Evolutionary conservation across 1,284 basidiomycete species (phyloP), one percentile per base, ranked within the genome.

Genomic region (Serendipita sp.): DNA sequence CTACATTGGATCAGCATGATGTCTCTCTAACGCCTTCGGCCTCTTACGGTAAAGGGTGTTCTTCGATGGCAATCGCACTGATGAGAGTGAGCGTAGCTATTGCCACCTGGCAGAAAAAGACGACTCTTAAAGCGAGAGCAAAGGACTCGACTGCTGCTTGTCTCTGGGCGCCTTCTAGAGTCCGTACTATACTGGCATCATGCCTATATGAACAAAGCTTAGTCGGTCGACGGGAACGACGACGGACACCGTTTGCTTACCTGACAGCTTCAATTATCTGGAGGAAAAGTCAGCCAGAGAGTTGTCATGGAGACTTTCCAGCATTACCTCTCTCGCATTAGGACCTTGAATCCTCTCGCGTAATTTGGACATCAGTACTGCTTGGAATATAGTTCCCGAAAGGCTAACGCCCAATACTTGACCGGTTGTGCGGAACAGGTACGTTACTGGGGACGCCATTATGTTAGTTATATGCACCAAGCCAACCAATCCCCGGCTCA

Each of bases 341-440:
- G 87, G 82, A 32, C 87, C 90, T n/a, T 78, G 79, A 69, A 94
- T 92, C 63, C 84, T 79, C 66, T 79, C 74, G 62, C 80, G 80
- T 64, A 94, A 75, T 70, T 87, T 82, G 58, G 77, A 73, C 26
- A 85, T 74, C 50, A 94, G 78, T 35, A 92, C 78, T 3, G 82
- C 82, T 73, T 94, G 92, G 30, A 91, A 76, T 47, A 93, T 73
- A 1, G 89, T 87, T 34, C 90, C 89, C 66, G 87, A 86, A 53
- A 93, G 75, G 68, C 88, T 87, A 62, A 94, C 92, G 60, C 91
- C 91, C 53, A 94, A 79, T 22, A 93, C 92, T 75, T 94, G 92
- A 13, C 92, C 92, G 10, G 89, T 90, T 3, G 91, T 93, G 68
- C 91, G 79, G 76, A 92, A 93, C 60, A 93, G 77, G 74, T 94